phyloP scores from a whole-genome alignment of 495 filamentous ascomycete genomes.

The Hypoxylon crocopeplum region DNA sequence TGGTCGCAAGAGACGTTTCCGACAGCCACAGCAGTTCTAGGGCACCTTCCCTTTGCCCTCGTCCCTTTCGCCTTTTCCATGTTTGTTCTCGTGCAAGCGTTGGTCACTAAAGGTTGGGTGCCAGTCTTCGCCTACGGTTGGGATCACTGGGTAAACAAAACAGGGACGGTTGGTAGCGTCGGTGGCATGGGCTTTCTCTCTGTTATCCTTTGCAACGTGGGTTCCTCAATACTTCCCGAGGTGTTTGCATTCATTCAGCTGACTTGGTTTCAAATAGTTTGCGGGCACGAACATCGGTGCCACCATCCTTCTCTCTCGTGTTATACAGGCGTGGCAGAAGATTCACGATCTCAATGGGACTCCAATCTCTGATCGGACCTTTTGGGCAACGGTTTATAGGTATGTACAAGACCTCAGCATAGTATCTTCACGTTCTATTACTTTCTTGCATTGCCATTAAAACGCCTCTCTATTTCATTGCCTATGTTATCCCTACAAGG shows the following conservation, averaged over 20 bases:
- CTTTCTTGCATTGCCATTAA: too few species aligned
- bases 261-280: conserved; percentile 53
- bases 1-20: conserved; percentile 73
- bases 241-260: conserved; percentile 5
- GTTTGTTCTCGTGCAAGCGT: conserved; percentile 71
- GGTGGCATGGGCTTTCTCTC: conserved; percentile 73
- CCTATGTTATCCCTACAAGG: too few species aligned
- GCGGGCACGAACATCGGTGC: conserved; percentile 75
- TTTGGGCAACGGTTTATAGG: conserved; percentile 69
- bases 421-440: neutral
- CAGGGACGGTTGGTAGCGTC: conserved; percentile 66
- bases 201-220: conserved; percentile 71
- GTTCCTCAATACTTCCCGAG: conserved; percentile 33
- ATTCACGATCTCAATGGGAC: conserved; percentile 56
- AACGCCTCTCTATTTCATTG: too few species aligned
- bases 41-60: conserved; percentile 66
- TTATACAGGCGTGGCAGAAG: conserved; percentile 67
- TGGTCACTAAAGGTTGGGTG: conserved; percentile 73
- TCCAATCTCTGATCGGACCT: conserved; percentile 62
- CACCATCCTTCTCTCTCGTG: conserved; percentile 68
- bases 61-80: conserved; percentile 71
- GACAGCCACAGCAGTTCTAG: conserved; percentile 64
- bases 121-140: conserved; percentile 70
- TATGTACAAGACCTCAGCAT: neutral
- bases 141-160: conserved; percentile 71